phyloP scores from a whole-genome alignment of 176 grass and related monocot species.

The Elymus sibiricus region DNA sequence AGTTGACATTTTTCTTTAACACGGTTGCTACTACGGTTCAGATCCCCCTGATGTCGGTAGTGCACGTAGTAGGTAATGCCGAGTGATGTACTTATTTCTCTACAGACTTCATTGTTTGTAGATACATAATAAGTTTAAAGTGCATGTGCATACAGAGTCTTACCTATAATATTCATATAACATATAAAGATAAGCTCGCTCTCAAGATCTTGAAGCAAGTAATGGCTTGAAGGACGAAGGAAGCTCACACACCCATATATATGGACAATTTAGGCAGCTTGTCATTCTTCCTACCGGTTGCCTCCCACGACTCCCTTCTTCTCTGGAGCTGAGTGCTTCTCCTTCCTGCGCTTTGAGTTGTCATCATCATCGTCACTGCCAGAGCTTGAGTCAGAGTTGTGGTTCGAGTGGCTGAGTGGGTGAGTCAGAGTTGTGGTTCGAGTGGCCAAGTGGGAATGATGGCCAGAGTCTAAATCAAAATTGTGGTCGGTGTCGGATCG shows the following conservation, averaged over 20 bases:
- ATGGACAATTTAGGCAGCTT: not conserved
- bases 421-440: too few species aligned
- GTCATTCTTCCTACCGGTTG: not conserved
- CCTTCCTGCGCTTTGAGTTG: not conserved
- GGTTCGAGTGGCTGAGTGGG: conserved; percentile 3
- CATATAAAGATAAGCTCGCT: not conserved
- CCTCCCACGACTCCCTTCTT: not conserved
- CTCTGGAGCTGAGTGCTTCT: not conserved
- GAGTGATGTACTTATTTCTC: too few species aligned
- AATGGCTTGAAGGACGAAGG: not conserved
- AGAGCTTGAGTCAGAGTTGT: too few species aligned
- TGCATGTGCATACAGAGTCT: too few species aligned
- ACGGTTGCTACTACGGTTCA: too few species aligned
- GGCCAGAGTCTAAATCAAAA: not conserved
- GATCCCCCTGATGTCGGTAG: too few species aligned
- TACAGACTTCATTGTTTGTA: too few species aligned
- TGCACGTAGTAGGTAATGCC: too few species aligned
- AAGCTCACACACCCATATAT: not conserved
- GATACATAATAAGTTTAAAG: too few species aligned
- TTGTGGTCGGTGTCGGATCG: not conserved
- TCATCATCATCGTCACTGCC: not conserved
- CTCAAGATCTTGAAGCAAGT: not conserved
- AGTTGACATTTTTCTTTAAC: too few species aligned
- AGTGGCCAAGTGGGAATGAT: not conserved
- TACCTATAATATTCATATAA: not conserved